Base-by-base conservation (phyloP, 108 stramenopile genomes). In the Cyclostephanos tholiformis region DNA sequence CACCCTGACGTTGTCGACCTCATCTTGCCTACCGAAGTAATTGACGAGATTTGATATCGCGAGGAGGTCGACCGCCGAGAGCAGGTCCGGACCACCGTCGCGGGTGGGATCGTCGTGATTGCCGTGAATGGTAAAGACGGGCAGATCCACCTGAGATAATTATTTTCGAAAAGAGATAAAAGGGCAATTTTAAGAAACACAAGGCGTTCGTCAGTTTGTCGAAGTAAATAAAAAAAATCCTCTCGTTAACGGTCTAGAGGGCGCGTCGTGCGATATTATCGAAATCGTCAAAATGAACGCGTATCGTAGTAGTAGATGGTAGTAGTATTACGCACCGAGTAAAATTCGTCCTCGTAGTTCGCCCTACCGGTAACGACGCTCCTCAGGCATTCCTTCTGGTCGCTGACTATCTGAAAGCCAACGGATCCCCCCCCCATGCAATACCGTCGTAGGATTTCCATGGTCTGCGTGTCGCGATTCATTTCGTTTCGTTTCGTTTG, bases 81-180 rank as follows among this genome's bases (percentile, higher is more conserved):
- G 88, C 50, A 97, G 78, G 67, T 92, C 87, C 25, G 73, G 71
- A 0, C 84, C 79, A 4, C 87, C 92, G 20, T 97, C 92, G 10
- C 96, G 82, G 36, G 90, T 91, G 10, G 98, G 97, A 80, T 97
- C 96, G 65, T 99, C 98, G 79, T 99, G 99, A 84, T 99, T 99
- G 16, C 99, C 99, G 71, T 98, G 98, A 66, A 99, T 97, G 73
- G 89, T 64, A 68, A 99, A 98, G 50, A 99, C 87, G n/a, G 99
- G 98, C 38, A 98, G 83, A 67, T 95, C 91, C 13, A 98, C 96
- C 77, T 77, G 9, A 27, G 23, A 11, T 53, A 12, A 62, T 36
- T 20, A 29, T 22, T 57, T 43, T 70, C 16, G 66, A 52, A 11
- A 12, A 60, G 16, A 14, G 1, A 32, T 35, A n/a, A n/a, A n/a